Percentiles rank a stretch among this genome's conserved stretches.
Evolutionary conservation across 2,329 filamentous ascomycete genomes (phyloP).

Genomic region (Erysiphe neolycopersici): DNA sequence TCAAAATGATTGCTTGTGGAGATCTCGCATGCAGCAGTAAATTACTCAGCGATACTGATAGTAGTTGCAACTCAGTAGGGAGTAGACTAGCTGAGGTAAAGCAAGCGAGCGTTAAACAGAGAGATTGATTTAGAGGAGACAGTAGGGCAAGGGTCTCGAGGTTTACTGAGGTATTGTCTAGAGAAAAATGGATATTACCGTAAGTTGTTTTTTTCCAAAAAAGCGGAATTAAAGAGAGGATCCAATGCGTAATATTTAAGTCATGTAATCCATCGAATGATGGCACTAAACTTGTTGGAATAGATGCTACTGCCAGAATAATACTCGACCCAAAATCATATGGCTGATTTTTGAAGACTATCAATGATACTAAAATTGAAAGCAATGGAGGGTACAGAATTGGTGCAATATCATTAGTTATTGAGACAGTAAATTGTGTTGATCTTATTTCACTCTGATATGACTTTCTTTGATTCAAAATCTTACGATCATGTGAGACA

Average conservation of each 20-base stretch:
- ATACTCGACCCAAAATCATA: constrained; percentile 49
- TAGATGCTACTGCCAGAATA: constrained; percentile 49
- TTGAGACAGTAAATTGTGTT: constrained; percentile 27
- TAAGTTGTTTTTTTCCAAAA: constrained; percentile 2
- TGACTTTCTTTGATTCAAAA: constrained; percentile 19
- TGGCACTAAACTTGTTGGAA: constrained; percentile 50
- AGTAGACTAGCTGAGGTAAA: constrained; percentile 76
- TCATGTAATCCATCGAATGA: constrained; percentile 25
- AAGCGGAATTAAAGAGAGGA: constrained; percentile 44
- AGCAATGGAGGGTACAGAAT: constrained; percentile 63
- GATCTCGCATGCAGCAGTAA: constrained; percentile 51
- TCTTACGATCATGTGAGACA: constrained; percentile 30
- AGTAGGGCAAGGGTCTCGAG: constrained; percentile 24
- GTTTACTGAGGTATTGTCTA: constrained; percentile 2
- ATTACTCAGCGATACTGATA: constrained; percentile 62
- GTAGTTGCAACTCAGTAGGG: constrained; percentile 61
- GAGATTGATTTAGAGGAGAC: constrained; percentile 60
- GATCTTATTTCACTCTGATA: constrained; percentile 6
- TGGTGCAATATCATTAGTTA: constrained; percentile 71
- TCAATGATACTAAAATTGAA: constrained; percentile 49
- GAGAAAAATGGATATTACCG: background rate
- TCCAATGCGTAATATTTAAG: constrained; percentile 51
- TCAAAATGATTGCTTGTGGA: constrained; percentile 63
- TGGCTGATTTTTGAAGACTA: constrained; percentile 35
- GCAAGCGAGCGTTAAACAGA: constrained; percentile 47